Evolutionary conservation across 140 eudicot species (phyloP), one percentile per base, ranked within the genome.

Genomic region (Flaveria floridana): DNA sequence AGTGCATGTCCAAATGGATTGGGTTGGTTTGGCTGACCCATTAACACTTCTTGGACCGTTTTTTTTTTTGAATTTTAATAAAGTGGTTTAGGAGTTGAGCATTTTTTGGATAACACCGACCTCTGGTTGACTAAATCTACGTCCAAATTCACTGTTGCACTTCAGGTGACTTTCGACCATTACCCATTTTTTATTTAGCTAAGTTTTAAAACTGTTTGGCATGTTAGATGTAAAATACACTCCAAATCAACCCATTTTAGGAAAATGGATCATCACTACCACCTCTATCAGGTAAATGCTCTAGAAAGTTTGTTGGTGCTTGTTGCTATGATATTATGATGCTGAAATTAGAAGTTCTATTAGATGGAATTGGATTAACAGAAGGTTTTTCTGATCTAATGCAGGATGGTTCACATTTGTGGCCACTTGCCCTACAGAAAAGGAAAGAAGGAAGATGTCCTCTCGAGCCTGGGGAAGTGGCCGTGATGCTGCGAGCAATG

Each of bases 391-490:
- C 57, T 28, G 5, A 11, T 53, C 57, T 30, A 3, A 28, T 82
- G 81, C 82, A 93, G 98, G 96, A 93, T 78, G 98, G 98, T 26
- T 93, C 97, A 75, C 98, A 93, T 82, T 84, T 93, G 7, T 93
- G 98, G 98, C 83, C 96, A n/a, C 83, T 88, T 67, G 97, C 98
- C 42, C 85, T 93, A 19, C 98, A 93, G 72, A 93, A 93, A 76
- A 81, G 98, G 65, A 92, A 93, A 87, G 97, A 93, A 85, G 98
- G 98, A 7, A 88, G 98, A 42, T 93, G 98, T 79, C 98, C 98
- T 21, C 97, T 93, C n/a, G 98, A 93, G 81, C 98, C 98, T 52
- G 97, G 93, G 65, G 98, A 93, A 82, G 98, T 93, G 66, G 98
- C 98, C 3, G 98, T 93, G 69, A 88, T 90, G 91, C 89, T 93